phyloP scores from a whole-genome alignment of 768 basidiomycete species.

The Pulveroboletus frians region DNA sequence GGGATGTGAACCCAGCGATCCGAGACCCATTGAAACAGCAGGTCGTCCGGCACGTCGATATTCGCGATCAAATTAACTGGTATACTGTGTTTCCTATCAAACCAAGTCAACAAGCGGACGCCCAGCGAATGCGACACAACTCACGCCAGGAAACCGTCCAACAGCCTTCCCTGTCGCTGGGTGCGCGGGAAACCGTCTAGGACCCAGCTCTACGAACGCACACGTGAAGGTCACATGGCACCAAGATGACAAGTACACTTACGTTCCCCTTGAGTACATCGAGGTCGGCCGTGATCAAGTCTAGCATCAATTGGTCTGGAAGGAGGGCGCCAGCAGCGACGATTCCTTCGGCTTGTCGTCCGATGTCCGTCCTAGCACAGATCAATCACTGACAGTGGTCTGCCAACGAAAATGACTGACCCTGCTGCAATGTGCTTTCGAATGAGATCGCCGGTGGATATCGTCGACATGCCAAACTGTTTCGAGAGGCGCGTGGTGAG shows the following conservation, averaged over 20 bases:
- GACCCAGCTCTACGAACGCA: slow-evolving; percentile 66
- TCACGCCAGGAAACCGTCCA: slow-evolving; percentile 69
- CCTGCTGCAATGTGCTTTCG: slow-evolving; percentile 72
- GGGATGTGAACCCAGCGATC: slow-evolving; percentile 83
- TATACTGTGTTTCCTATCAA: slow-evolving; percentile 48
- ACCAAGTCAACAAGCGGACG: not conserved
- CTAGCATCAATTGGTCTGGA: slow-evolving; percentile 73
- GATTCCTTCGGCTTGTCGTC: slow-evolving; percentile 67
- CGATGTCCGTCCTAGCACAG: slow-evolving; percentile 56
- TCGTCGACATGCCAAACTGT: slow-evolving; percentile 66
- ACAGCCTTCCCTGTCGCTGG: slow-evolving; percentile 66
- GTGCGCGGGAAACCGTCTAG: slow-evolving; percentile 91
- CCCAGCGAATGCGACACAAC: slow-evolving; percentile 13
- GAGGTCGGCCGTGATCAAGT: slow-evolving; percentile 66
- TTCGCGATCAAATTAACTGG: slow-evolving; percentile 78
- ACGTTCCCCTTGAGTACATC: slow-evolving; percentile 61
- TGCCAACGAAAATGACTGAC: slow-evolving; percentile 27
- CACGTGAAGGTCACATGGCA: slow-evolving; percentile 4
- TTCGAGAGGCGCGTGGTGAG: slow-evolving; percentile 63
- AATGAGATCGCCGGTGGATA: slow-evolving; percentile 82
- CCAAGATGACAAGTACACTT: slow-evolving; percentile 14
- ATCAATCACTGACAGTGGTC: not conserved
- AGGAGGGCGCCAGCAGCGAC: slow-evolving; percentile 73
- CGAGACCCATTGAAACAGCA: slow-evolving; percentile 76
- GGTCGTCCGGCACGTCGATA: slow-evolving; percentile 75